A percentile compares a stretch with the other conserved stretches of the same genome.
These are phyloP conservation scores for Saccharomycopsis amapae DNA, from an alignment of 805 yeast genomes.

Conservation along the genomic window DNA sequence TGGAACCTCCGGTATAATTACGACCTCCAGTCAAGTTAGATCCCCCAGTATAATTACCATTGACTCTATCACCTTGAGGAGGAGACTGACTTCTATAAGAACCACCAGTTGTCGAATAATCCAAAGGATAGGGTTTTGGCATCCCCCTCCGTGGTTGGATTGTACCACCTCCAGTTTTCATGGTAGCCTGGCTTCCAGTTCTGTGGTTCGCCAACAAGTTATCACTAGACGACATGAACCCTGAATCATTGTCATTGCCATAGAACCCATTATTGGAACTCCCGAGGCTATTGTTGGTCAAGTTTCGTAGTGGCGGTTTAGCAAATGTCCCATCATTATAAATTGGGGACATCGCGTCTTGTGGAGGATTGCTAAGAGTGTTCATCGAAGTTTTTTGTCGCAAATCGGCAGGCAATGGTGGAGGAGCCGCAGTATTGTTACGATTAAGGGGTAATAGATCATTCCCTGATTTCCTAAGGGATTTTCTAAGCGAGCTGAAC, in stretches of 20 bases:
- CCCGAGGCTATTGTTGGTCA: conserved; percentile 2
- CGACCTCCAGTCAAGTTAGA: no score
- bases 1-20: no score
- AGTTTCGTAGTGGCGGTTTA: background rate
- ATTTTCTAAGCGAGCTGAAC: conserved; percentile 12
- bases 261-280: background rate
- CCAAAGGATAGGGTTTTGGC: conserved; percentile 15
- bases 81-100: background rate
- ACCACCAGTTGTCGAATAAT: background rate
- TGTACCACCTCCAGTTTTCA: background rate
- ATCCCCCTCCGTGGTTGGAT: conserved; percentile 10
- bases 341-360: conserved; percentile 13
- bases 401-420: conserved; percentile 1
- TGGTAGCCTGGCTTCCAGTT: no score
- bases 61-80: background rate
- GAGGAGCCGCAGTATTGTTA: conserved; percentile 12
- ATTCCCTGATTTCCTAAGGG: conserved; percentile 16
- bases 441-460: conserved; percentile 19
- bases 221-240: conserved; percentile 9
- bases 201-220: conserved; percentile 1
- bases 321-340: background rate
- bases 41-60: background rate
- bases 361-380: conserved; percentile 1
- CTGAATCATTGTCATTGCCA: background rate
- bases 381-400: conserved; percentile 3